Conservation (phyloP, 176 grass and related monocot genomes). For the Otatea glauca region DNA sequence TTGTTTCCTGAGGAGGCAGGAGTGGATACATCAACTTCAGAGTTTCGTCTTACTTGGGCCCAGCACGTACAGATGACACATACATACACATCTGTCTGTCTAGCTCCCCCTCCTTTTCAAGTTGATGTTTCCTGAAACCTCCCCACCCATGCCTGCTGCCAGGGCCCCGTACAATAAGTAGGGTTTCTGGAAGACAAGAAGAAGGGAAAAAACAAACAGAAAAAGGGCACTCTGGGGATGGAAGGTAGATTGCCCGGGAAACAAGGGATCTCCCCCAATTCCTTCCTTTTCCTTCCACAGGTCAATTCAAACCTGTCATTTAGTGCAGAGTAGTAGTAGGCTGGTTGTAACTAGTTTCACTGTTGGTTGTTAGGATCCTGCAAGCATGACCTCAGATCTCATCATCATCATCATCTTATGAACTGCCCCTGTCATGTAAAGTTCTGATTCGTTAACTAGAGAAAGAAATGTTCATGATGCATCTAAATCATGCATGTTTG, state of each 20-base stretch:
- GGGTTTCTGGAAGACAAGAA: conserved; percentile 56
- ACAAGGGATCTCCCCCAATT: conserved; percentile 52
- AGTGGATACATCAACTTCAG: conserved; percentile 57
- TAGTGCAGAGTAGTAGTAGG: conserved; percentile 49
- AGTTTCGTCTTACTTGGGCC: conserved; percentile 43
- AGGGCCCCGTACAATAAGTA: conserved; percentile 49
- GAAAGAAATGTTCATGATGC: conserved; percentile 41
- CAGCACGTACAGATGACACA: conserved; percentile 40
- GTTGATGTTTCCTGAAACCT: conserved; percentile 65
- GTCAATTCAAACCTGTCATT: conserved; percentile 56
- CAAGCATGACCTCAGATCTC: conserved; percentile 50
- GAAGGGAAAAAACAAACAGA: neutral
- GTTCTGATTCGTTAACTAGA: conserved; percentile 36
- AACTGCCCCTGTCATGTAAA: conserved; percentile 54
- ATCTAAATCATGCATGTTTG: conserved; percentile 29
- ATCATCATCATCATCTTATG: conserved; percentile 36
- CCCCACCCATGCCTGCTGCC: conserved; percentile 48
- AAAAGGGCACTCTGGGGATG: conserved; percentile 30
- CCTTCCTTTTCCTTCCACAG: conserved; percentile 44
- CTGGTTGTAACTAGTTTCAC: conserved; percentile 48
- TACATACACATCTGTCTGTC: conserved; percentile 32
- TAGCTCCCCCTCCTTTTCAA: conserved; percentile 23
- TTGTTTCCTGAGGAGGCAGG: conserved; percentile 53
- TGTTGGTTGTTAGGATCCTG: conserved; percentile 40
- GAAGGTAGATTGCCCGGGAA: conserved; percentile 63